Evolutionary conservation across 192 early-diverging fungal species (phyloP).

Genomic region (Coemansia sp.): DNA sequence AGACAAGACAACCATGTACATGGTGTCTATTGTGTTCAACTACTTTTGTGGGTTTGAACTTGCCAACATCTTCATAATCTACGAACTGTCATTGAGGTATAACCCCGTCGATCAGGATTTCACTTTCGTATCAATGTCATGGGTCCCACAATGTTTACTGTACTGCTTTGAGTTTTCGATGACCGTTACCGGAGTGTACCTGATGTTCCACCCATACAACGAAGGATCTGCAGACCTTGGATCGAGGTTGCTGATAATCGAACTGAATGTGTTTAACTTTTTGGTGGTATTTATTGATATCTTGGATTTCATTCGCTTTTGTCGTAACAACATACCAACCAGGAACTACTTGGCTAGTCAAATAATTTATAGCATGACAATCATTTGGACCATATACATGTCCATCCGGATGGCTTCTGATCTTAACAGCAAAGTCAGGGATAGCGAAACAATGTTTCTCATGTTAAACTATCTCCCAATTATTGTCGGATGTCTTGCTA

Average conservation of each 20-base stretch:
- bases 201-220: constrained; percentile 5
- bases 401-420: too few relatives aligned
- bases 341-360: too few relatives aligned
- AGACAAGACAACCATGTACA: constrained; percentile 22
- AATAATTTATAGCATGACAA: too few relatives aligned
- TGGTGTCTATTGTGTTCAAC: constrained; percentile 30
- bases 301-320: background rate
- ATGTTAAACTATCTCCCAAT: too few relatives aligned
- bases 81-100: too few relatives aligned
- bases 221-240: background rate
- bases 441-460: too few relatives aligned
- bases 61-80: background rate
- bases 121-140: too few relatives aligned
- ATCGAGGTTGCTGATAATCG: background rate
- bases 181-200: background rate
- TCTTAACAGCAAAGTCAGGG: too few relatives aligned
- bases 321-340: too few relatives aligned
- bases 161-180: background rate
- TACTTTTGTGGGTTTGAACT: constrained; percentile 1
- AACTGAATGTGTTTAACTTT: background rate
- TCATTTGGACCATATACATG: too few relatives aligned
- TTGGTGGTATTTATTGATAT: background rate
- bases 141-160: background rate
- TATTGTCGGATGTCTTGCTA: too few relatives aligned
- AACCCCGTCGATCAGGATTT: too few relatives aligned